phyloP scores from a whole-genome alignment of 306 rosid species.

The Trifolium dubium region DNA sequence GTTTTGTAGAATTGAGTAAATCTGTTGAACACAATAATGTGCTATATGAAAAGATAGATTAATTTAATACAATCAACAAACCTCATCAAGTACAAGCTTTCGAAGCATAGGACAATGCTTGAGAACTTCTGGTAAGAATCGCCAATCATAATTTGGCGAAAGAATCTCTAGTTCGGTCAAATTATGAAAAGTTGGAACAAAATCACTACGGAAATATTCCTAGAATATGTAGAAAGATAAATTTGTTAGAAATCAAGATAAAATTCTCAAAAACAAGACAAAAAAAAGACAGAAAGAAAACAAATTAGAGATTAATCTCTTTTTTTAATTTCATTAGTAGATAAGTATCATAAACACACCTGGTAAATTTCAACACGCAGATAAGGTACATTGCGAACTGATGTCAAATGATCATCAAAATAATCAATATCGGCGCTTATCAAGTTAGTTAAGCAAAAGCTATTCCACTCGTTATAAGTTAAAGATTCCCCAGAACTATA shows the following conservation, averaged over 20 bases:
- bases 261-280: background rate
- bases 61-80: background rate
- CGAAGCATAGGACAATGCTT: background rate
- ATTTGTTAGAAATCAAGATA: background rate
- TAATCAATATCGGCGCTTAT: background rate
- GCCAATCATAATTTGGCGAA: background rate
- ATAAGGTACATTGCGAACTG: background rate
- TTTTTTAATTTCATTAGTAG: too few species aligned
- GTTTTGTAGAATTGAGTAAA: too few species aligned
- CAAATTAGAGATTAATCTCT: background rate
- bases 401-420: background rate
- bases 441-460: background rate
- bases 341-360: background rate
- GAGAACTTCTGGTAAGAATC: background rate
- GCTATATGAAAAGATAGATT: too few species aligned
- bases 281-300: too few species aligned
- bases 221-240: background rate
- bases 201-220: too few species aligned
- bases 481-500: background rate
- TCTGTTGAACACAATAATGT: too few species aligned
- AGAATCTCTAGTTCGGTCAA: background rate
- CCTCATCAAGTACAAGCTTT: constrained; percentile 6
- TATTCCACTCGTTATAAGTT: background rate
- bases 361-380: background rate
- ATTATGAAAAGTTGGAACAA: background rate